Conservation (phyloP, 164 flowering plant species). For the Amborella trichopoda region DNA sequence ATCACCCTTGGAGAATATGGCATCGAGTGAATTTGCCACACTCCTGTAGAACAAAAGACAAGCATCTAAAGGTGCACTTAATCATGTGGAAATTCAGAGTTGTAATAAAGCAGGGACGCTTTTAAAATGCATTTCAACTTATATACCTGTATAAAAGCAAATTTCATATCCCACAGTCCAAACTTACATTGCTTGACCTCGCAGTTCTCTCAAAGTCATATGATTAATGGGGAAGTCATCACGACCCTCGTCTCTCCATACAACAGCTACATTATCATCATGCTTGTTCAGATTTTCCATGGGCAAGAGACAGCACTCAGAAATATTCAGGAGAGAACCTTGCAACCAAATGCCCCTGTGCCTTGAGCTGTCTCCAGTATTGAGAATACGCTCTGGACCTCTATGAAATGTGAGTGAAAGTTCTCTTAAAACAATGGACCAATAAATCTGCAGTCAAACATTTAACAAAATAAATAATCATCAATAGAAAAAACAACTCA, state of each 20-base stretch:
- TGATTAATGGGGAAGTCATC: constrained; percentile 41
- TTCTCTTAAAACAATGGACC: constrained; percentile 64
- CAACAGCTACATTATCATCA: constrained; percentile 45
- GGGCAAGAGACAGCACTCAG: constrained; percentile 76
- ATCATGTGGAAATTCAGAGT: too few species aligned
- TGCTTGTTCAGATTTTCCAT: constrained; percentile 29
- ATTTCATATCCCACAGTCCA: too few species aligned
- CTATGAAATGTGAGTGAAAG: constrained; percentile 48
- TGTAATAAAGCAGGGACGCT: too few species aligned
- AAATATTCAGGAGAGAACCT: constrained; percentile 62
- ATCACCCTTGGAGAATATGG: constrained; percentile 68
- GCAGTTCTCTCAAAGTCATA: constrained; percentile 55
- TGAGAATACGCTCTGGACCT: constrained; percentile 54
- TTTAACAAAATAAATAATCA: background rate
- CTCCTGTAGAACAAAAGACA: too few species aligned
- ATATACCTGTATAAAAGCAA: too few species aligned
- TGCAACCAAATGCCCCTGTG: constrained; percentile 82
- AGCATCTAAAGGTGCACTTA: too few species aligned
- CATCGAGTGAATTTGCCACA: constrained; percentile 82
- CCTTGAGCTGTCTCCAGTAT: constrained; percentile 49
- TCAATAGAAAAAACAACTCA: background rate
- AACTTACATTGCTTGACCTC: constrained; percentile 83
- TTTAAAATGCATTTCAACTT: too few species aligned
- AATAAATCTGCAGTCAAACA: constrained; percentile 41
- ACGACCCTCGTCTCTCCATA: constrained; percentile 76